phyloP scores from a whole-genome alignment of 345 rosid genomes.

The Gossypium bickii region DNA sequence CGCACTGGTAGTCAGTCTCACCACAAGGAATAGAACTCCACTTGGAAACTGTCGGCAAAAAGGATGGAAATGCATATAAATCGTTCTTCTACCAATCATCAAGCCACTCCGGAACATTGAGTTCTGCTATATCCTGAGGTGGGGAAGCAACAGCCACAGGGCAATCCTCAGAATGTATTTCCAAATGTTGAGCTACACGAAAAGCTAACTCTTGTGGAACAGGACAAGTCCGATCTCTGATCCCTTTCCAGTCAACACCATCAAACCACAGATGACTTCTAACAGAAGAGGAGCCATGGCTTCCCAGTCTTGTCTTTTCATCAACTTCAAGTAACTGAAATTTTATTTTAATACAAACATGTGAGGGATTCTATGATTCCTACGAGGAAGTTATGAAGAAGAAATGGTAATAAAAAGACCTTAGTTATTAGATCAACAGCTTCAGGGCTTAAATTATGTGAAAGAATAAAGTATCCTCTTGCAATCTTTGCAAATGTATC shows the following conservation, averaged over 20 bases:
- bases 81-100: conserved; percentile 62
- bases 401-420: conserved; percentile 33
- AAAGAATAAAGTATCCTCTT: conserved; percentile 62
- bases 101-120: conserved; percentile 63
- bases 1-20: not conserved
- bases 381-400: not conserved
- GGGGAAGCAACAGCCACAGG: conserved; percentile 33
- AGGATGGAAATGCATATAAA: not conserved
- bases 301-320: conserved; percentile 63
- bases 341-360: not conserved
- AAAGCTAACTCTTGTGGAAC: conserved; percentile 56
- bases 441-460: conserved; percentile 47
- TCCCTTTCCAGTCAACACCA: conserved; percentile 56
- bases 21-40: not conserved
- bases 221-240: conserved; percentile 40
- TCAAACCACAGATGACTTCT: conserved; percentile 76
- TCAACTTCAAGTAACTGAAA: conserved; percentile 74
- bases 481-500: conserved; percentile 75
- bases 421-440: conserved; percentile 72
- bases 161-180: conserved; percentile 36
- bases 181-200: conserved; percentile 47
- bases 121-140: conserved; percentile 38
- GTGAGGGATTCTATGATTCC: not conserved
- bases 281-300: conserved; percentile 51
- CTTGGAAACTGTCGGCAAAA: not conserved